Percentiles rank a stretch among this genome's conserved stretches.
Evolutionary conservation across 345 rosid species (phyloP).

Genomic region (Syzygium grande): DNA sequence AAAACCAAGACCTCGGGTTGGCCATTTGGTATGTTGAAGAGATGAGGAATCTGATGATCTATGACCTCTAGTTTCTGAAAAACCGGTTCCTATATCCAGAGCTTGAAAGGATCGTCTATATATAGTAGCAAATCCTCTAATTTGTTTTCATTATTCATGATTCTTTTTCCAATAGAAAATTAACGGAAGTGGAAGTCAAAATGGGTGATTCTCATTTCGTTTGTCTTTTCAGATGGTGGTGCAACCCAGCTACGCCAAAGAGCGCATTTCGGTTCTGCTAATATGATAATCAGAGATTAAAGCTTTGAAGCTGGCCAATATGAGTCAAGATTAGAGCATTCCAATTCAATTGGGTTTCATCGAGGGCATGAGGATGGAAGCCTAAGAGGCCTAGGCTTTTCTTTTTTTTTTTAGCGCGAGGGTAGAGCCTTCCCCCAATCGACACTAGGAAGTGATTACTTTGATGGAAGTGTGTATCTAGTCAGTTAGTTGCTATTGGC

Average conservation of each 20-base stretch:
- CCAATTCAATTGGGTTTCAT: background rate
- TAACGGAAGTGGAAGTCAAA: slow-evolving; percentile 6
- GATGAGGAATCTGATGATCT: background rate
- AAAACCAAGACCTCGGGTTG: slow-evolving; percentile 7
- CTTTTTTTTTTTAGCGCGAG: background rate
- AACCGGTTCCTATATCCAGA: background rate
- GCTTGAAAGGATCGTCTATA: background rate
- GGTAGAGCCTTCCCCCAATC: background rate
- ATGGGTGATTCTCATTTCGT: background rate
- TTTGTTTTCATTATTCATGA: background rate
- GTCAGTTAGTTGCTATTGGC: background rate
- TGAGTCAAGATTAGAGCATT: slow-evolving; percentile 4
- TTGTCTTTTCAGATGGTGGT: slow-evolving; percentile 1
- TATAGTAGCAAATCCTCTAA: background rate
- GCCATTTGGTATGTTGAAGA: slow-evolving; percentile 6
- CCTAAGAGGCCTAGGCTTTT: background rate
- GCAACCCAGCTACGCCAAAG: background rate
- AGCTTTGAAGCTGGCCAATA: slow-evolving; percentile 4
- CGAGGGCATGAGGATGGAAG: background rate
- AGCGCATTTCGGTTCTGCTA: background rate
- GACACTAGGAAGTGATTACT: background rate
- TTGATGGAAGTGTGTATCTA: slow-evolving; percentile 1
- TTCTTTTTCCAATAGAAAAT: background rate
- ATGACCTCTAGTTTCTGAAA: background rate
- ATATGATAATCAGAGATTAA: background rate